Percentiles rank a stretch among this genome's conserved stretches.
Conservation (phyloP, 1,284 basidiomycete genomes). For the Cutaneotrichosporon sp. region DNA sequence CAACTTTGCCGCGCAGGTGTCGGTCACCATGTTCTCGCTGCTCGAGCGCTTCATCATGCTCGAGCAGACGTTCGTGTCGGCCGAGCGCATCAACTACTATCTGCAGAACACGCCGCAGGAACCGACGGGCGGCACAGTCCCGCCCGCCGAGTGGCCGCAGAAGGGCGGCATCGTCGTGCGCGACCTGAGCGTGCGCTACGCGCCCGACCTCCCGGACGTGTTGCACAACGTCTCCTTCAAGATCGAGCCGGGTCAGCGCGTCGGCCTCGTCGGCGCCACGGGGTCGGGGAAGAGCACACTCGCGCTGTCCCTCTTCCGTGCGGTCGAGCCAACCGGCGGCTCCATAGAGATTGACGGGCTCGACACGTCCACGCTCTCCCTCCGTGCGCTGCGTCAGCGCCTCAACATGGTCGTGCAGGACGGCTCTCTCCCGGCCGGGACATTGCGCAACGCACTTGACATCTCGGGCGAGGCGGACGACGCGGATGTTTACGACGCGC, state of each 20-base stretch:
- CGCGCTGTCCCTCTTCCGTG: slow-evolving; percentile 67
- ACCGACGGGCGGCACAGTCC: slow-evolving; percentile 27
- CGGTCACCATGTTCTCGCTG: slow-evolving; percentile 39
- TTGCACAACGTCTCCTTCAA: slow-evolving; percentile 67
- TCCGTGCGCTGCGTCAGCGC: slow-evolving; percentile 62
- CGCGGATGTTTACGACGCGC: slow-evolving; percentile 60
- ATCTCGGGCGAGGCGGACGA: slow-evolving; percentile 52
- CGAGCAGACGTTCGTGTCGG: slow-evolving; percentile 49
- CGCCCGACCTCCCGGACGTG: slow-evolving; percentile 69
- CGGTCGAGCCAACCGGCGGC: slow-evolving; percentile 66
- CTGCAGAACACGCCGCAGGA: slow-evolving; percentile 39
- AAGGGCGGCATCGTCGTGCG: slow-evolving; percentile 65
- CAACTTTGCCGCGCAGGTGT: slow-evolving; percentile 51
- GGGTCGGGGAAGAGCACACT: slow-evolving; percentile 70
- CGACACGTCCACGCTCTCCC: slow-evolving; percentile 62
- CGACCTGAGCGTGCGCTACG: slow-evolving; percentile 67
- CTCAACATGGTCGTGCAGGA: slow-evolving; percentile 62
- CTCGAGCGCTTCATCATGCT: slow-evolving; percentile 35
- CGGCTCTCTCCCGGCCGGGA: slow-evolving; percentile 54
- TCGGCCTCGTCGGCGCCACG: slow-evolving; percentile 74
- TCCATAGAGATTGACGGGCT: slow-evolving; percentile 69
- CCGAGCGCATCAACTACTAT: slow-evolving; percentile 55
- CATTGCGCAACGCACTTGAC: slow-evolving; percentile 68
- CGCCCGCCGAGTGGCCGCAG: slow-evolving; percentile 66
- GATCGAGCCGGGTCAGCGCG: slow-evolving; percentile 70